Base-by-base conservation (phyloP, 108 stramenopile species). In the Nannochloropsis salina region DNA sequence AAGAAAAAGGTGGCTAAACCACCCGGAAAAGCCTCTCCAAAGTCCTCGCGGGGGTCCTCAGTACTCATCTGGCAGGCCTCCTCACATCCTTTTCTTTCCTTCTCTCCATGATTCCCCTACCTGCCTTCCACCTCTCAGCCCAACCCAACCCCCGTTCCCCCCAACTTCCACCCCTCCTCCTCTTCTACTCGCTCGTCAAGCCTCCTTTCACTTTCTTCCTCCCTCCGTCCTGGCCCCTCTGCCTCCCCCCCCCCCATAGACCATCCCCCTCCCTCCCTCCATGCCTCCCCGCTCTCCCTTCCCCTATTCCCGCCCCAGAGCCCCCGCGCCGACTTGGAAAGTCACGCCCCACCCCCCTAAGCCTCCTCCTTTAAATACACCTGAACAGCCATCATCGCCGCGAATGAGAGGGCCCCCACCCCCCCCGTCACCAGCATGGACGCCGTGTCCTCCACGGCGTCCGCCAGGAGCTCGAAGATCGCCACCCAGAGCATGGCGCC, bases 401-500 rank as follows among this genome's bases (percentile, higher is more conserved):
- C 61, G 6, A 74, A 74, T n/a, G 61, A 74, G 20, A 74, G 6
- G 15, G 61, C n/a, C 6, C 61, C 61, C 61, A 74, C 61, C 6
- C 15, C n/a, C 61, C 20, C 61, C 61, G 61, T 74, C 61, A 74
- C 61, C 8, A n/a, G 3, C 61, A 15, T 74, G 6, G 61, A 74
- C 61, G 20, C 61, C 6, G 87, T 83, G 45, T 84, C 96, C 90
- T 97, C 96, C 82, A 93, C 90, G 21, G 97, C 97, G 90, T 99
- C 98, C 85, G 88, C 85, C 79, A 97, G 84, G 74, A 99, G 92
- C 86, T 99, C 98, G 87, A 96, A 94, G 43, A 96, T 84, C 2
- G 97, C 97, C 41, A 99, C 98, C 96, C 96, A 98, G 80, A 94
- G 84, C 87, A 99, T 99, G 44, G 99, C 99, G 81, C 99, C 97